phyloP scores from a whole-genome alignment of 169 alveolate genomes.

The Eimeria maxima region DNA sequence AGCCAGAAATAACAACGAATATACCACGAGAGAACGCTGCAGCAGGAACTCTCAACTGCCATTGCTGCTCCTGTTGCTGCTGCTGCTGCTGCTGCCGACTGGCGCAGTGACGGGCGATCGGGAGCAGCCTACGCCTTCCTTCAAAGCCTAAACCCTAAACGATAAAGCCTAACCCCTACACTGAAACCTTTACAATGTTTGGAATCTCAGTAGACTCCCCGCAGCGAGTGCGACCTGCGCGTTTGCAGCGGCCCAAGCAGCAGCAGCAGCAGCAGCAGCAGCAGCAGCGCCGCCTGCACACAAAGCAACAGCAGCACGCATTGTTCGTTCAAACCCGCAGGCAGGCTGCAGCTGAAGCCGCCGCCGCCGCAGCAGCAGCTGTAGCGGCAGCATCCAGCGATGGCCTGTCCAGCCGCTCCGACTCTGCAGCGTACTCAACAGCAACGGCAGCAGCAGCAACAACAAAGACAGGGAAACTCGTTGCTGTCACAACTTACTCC shows the following conservation, averaged over 20 bases:
- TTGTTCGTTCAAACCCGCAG: conserved; percentile 1
- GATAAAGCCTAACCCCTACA: background rate
- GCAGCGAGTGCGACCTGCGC: conserved; percentile 47
- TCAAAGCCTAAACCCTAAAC: background rate
- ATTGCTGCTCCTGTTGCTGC: no score
- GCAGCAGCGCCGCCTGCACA: conserved; percentile 21
- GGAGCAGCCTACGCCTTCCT: background rate
- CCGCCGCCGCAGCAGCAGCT: background rate
- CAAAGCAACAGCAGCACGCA: conserved; percentile 24
- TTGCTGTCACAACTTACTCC: conserved; percentile 34
- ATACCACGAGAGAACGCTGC: background rate
- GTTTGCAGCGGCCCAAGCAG: no score
- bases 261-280: conserved; percentile 28
- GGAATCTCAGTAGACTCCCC: conserved; percentile 12
- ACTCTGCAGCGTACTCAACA: background rate
- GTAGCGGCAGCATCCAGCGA: background rate
- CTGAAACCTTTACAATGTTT: background rate
- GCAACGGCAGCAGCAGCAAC: background rate
- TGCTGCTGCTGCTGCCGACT: conserved; percentile 9
- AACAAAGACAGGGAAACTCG: conserved; percentile 19
- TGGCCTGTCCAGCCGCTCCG: background rate
- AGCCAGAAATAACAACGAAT: background rate
- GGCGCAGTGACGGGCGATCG: background rate
- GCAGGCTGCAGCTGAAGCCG: background rate
- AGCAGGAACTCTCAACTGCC: no score